phyloP scores from a whole-genome alignment of 2,329 filamentous ascomycete species.

The Exophiala oligosperma region DNA sequence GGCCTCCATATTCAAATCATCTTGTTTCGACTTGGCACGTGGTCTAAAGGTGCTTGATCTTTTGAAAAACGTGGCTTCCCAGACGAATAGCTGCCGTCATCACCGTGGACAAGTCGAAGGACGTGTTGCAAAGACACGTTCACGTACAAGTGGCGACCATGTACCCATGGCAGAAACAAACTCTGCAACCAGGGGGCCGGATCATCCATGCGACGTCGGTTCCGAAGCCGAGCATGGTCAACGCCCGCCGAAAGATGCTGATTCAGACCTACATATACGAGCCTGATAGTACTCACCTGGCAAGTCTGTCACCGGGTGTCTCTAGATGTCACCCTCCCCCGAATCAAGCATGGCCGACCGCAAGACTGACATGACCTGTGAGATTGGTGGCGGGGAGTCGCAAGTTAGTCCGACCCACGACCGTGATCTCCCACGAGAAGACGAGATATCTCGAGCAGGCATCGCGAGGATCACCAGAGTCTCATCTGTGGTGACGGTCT shows the following conservation, averaged over 20 bases:
- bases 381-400: conserved; percentile 1
- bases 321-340: no score
- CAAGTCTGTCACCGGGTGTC: no score
- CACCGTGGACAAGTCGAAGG: background rate
- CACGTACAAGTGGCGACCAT: background rate
- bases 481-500: conserved; percentile 36
- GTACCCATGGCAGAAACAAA: no score
- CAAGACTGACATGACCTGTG: background rate
- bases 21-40: conserved; percentile 15
- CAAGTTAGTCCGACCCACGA: background rate
- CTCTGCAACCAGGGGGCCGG: background rate
- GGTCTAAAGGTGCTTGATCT: background rate
- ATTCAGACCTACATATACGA: no score
- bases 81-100: background rate
- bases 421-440: background rate
- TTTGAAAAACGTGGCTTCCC: background rate
- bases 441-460: conserved; percentile 5
- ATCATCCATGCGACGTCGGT: background rate
- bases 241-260: no score
- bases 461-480: conserved; percentile 10
- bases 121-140: background rate
- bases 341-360: no score
- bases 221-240: background rate
- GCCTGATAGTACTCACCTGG: no score
- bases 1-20: conserved; percentile 8